These are phyloP conservation scores for Grammothele lineata DNA, from an alignment of 768 basidiomycete species.

Conservation along the genomic window DNA sequence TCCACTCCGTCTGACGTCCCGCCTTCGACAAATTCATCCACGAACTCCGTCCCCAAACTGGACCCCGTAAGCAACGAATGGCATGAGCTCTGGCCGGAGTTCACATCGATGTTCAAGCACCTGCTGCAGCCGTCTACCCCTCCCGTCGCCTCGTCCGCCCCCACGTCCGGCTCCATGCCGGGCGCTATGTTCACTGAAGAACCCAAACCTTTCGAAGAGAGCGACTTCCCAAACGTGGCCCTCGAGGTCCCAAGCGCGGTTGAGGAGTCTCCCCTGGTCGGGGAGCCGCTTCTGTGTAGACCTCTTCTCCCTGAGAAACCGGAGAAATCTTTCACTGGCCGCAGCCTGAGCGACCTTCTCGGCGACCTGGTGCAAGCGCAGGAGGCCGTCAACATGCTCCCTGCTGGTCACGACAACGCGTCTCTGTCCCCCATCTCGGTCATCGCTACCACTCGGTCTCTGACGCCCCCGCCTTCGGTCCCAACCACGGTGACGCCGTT, in stretches of 20 bases:
- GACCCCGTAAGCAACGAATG: slow-evolving; percentile 22
- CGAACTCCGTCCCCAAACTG: slow-evolving; percentile 19
- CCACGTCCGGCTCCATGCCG: slow-evolving; percentile 11
- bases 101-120: slow-evolving; percentile 22
- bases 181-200: slow-evolving; percentile 17
- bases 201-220: not conserved
- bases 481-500: not conserved
- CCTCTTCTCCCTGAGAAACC: slow-evolving; percentile 13
- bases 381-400: not conserved
- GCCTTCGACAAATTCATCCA: slow-evolving; percentile 3
- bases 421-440: not conserved
- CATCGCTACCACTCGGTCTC: too few species aligned
- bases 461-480: not conserved
- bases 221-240: not conserved
- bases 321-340: not conserved
- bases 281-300: slow-evolving; percentile 21
- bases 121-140: slow-evolving; percentile 22
- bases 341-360: slow-evolving; percentile 8
- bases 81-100: slow-evolving; percentile 25
- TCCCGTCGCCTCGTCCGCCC: not conserved
- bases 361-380: slow-evolving; percentile 3
- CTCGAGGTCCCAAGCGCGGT: not conserved
- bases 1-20: slow-evolving; percentile 18
- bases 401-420: not conserved
- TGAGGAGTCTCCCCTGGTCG: slow-evolving; percentile 22